These are phyloP conservation scores for Ustilago bromivora DNA, from an alignment of 1,284 basidiomycete genomes.

Conservation along the genomic window DNA sequence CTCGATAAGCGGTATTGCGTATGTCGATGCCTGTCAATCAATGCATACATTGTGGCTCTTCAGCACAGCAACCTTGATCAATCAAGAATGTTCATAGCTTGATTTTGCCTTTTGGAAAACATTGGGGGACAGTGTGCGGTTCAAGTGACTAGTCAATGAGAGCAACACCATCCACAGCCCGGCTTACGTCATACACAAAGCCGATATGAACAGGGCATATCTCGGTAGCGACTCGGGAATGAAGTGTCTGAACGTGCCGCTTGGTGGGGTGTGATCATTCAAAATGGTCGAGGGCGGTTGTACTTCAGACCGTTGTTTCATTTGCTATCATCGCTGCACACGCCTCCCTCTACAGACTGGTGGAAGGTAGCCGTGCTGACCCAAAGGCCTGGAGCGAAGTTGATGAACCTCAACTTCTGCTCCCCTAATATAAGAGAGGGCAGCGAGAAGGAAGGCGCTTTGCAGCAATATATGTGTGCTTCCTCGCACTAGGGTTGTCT, in stretches of 20 bases:
- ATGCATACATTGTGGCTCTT: too few species aligned
- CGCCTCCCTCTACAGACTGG: background rate
- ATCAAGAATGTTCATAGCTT: too few species aligned
- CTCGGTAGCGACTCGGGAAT: background rate
- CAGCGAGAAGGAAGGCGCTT: too few species aligned
- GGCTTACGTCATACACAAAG: background rate
- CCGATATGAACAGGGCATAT: background rate
- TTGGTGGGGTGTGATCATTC: background rate
- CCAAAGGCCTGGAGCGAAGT: background rate
- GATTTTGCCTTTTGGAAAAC: too few species aligned
- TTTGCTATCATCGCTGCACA: background rate
- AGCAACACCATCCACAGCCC: background rate
- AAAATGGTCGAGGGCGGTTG: background rate
- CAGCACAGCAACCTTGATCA: too few species aligned
- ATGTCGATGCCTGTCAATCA: background rate
- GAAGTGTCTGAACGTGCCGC: background rate
- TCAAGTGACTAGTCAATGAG: background rate
- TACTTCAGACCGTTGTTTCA: background rate
- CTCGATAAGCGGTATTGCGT: background rate
- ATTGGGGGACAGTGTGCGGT: background rate
- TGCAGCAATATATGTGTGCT: too few species aligned
- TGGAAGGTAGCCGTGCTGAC: background rate
- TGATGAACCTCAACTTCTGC: too few species aligned
- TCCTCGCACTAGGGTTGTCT: too few species aligned
- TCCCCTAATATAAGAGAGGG: too few species aligned